Evolutionary conservation across 202 grass and related monocot genomes (phyloP), one percentile per base, ranked within the genome.

Genomic region (Setaria viridis): DNA sequence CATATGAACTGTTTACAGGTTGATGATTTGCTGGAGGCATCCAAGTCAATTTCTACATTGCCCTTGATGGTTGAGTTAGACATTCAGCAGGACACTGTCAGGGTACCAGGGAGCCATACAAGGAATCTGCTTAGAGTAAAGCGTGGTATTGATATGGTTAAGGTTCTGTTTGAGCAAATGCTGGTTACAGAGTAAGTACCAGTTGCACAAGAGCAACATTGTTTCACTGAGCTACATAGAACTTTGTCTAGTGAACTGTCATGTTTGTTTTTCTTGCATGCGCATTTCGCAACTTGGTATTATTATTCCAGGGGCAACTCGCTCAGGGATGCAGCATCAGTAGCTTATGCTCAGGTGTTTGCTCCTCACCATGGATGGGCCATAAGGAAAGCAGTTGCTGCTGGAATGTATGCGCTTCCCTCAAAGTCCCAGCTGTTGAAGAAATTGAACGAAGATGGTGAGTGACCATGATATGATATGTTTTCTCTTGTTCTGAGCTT

Each of bases 371-470:
- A 95, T 86, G 90, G 90, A 46, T 94, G 96, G 93, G 86, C 90
- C 80, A 92, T 98, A 89, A 91, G 91, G 89, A 98, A 94, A 82
- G 96, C 93, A 45, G 91, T 98, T 77, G 88, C 86, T 70, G 88
- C 88, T 56, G 96, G 93, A 82, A 98, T 98, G 93, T 98, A 98
- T 30, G 84, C 82, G 2, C 91, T 98, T 82, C 96, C 96, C 66
- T 91, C 93, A 19, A 98, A 98, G 59, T 90, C 91, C 10, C 96
- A 95, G 79, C 91, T 98, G 70, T 55, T 98, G 86, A 92, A 94
- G 74, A 98, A 84, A 64, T 70, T 98, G 63, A 95, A 95, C 89
- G 96, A 98, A 90, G 93, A 98, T 77, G 96, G 93, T 98, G 81
- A 78, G 79, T 91, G 54, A 56, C 50, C 58, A 45, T 45, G 43